phyloP scores from a whole-genome alignment of 306 rosid genomes.

The Acacia melanoxylon region DNA sequence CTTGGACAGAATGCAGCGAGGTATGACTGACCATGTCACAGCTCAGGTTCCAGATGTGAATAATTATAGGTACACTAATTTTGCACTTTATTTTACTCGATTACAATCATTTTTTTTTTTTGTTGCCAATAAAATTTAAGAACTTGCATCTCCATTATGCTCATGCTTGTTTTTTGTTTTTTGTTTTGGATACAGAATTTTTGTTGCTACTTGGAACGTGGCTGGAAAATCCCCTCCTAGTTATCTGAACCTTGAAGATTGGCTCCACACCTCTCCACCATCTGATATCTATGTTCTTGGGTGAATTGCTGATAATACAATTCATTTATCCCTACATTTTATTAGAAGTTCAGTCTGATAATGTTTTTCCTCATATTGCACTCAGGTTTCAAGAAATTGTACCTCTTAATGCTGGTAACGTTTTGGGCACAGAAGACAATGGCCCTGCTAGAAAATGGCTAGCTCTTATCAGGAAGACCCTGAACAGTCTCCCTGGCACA shows the following conservation, averaged over 20 bases:
- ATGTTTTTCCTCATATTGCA: conserved; percentile 17
- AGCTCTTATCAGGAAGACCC: conserved; percentile 81
- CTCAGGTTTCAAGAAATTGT: conserved; percentile 98
- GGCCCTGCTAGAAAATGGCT: conserved; percentile 98
- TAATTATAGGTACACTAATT: conserved; percentile 65
- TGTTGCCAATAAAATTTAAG: neutral
- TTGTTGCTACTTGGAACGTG: conserved; percentile 96
- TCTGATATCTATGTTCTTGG: conserved; percentile 98
- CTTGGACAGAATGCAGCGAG: conserved; percentile 67
- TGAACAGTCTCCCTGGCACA: conserved; percentile 88
- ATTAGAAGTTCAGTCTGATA: conserved; percentile 21
- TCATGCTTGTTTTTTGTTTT: neutral
- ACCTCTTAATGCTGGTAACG: conserved; percentile 98
- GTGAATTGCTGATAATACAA: conserved; percentile 40
- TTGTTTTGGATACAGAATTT: conserved; percentile 52
- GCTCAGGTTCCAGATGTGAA: conserved; percentile 70
- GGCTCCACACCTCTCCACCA: conserved; percentile 97
- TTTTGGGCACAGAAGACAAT: conserved; percentile 96
- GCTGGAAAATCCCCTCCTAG: conserved; percentile 96
- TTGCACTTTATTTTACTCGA: conserved; percentile 21
- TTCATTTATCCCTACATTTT: conserved; percentile 6
- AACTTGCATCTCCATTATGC: neutral
- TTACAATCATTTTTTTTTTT: conserved; percentile 11
- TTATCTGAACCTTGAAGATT: conserved; percentile 84
- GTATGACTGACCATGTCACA: conserved; percentile 65